Evolutionary conservation across 768 basidiomycete species (phyloP), one percentile per base, ranked within the genome.

Genomic region (Collybiopsis luxurians): DNA sequence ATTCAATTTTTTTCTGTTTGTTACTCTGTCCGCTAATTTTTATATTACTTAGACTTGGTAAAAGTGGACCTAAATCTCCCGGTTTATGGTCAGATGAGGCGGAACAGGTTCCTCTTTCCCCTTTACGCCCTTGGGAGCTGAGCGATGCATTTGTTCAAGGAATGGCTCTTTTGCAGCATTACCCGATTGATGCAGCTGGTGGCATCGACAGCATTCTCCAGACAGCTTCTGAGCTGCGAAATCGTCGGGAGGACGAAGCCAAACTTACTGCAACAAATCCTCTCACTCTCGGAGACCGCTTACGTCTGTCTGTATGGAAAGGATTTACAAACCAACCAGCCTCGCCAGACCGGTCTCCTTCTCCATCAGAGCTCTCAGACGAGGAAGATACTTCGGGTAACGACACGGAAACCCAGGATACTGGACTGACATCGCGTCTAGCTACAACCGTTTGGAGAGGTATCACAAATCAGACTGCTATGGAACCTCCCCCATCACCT

Each of bases 361-460:
- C 64, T 10, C 68, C 64, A 26, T 74, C 72, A 2, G 72, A 75
- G 38, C 66, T 68, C 36, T 65, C 64, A 11, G 71, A 72, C 1
- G 73, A 75, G 5, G 67, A 69, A 5, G 64, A 58, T 47, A 55
- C 61, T 27, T 58, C 64, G 13, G 77, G 75, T 19, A 77, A 78
- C 6, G 74, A 77, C 17, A 74, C 77, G 54, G 75, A 79, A 52
- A 80, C 79, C 4, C 79, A 81, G 65, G 75, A 63, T 4, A 60
- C 74, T 21, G 75, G 78, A 12, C 59, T 85, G 51, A 79, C 80
- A 5, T 75, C 82, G 40, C 76, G 81, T 31, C 65, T 89, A 13
- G 82, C 86, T 9, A 81, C 72, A 56, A 82, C 80, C n/a, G 79
- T 90, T 21, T 90, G 88, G 89, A 78, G 80, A 65, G 89, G 89